Conservation (phyloP, 148 eudicot species). For the Silene latifolia region DNA sequence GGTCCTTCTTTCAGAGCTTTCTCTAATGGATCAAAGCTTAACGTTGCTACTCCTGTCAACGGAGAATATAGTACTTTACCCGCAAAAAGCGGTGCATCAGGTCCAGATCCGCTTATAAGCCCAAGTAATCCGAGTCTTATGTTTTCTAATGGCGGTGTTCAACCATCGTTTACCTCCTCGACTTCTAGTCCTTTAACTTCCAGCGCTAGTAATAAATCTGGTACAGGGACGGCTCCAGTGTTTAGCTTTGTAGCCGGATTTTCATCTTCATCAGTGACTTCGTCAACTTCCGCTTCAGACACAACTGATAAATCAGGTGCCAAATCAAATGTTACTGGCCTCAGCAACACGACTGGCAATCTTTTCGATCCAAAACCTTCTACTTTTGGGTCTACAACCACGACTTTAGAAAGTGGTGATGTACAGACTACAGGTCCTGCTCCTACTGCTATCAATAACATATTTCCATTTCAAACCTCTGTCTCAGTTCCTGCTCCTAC, state of each 20-base stretch:
- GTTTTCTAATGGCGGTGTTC: conserved; percentile 21
- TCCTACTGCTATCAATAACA: conserved; percentile 21
- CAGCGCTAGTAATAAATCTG: conserved; percentile 19
- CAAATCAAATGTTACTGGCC: conserved; percentile 25
- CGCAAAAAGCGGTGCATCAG: conserved; percentile 17
- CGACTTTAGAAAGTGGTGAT: conserved; percentile 17
- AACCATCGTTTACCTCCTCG: background rate
- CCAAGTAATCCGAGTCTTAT: conserved; percentile 17
- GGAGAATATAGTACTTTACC: conserved; percentile 38
- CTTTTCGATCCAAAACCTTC: conserved; percentile 25
- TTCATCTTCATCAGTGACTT: conserved; percentile 30
- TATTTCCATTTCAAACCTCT: conserved; percentile 27
- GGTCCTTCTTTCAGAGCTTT: conserved; percentile 22
- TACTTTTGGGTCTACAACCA: conserved; percentile 19
- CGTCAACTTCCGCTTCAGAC: conserved; percentile 15
- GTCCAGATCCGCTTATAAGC: conserved; percentile 27
- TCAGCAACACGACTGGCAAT: conserved; percentile 28
- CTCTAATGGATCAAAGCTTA: conserved; percentile 26
- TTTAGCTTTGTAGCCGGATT: conserved; percentile 15
- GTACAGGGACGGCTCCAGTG: conserved; percentile 26
- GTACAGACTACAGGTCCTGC: conserved; percentile 27
- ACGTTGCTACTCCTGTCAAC: conserved; percentile 21
- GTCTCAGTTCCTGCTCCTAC: too few relatives aligned
- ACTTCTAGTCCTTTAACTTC: conserved; percentile 7
- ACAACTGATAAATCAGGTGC: conserved; percentile 26